Evolutionary conservation across 2,329 filamentous ascomycete genomes (phyloP).

Genomic region (Macrophomina phaseolina): DNA sequence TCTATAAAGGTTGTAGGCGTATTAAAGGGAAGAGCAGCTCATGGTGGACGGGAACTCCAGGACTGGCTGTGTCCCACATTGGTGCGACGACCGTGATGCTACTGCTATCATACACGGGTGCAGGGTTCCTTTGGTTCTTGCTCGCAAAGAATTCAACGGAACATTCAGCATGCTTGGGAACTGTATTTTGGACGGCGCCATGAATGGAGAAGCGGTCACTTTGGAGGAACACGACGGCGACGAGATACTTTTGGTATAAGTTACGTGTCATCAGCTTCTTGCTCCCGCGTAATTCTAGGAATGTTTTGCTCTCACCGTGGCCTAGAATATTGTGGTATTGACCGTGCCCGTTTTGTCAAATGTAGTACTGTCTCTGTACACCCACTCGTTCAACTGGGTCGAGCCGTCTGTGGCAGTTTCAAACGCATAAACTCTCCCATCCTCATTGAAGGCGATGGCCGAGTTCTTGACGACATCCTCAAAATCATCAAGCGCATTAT

Average conservation of each 20-base stretch:
- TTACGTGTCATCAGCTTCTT: neutral
- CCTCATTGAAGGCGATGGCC: constrained; percentile 41
- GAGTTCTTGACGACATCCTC: neutral
- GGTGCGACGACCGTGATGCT: neutral
- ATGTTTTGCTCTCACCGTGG: constrained; percentile 33
- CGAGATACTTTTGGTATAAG: neutral
- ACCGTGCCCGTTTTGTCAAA: constrained; percentile 40
- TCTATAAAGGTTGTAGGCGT: too few species aligned
- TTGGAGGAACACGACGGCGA: neutral
- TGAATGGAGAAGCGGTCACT: neutral
- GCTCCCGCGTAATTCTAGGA: neutral
- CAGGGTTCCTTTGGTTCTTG: neutral
- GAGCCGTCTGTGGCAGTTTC: constrained; percentile 38
- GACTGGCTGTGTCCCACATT: neutral
- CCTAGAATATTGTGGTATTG: constrained; percentile 37
- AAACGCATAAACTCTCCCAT: constrained; percentile 38
- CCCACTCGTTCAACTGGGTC: constrained; percentile 45
- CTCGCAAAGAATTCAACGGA: neutral
- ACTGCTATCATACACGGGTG: neutral
- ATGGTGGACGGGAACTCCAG: too few species aligned
- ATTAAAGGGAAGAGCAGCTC: too few species aligned
- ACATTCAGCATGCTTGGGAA: neutral
- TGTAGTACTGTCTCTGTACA: constrained; percentile 42
- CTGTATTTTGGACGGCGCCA: neutral
- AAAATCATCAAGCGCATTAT: neutral